Evolutionary conservation across 1,139 yeast species (phyloP), one percentile per base, ranked within the genome.

Genomic region (Candida sojae): DNA sequence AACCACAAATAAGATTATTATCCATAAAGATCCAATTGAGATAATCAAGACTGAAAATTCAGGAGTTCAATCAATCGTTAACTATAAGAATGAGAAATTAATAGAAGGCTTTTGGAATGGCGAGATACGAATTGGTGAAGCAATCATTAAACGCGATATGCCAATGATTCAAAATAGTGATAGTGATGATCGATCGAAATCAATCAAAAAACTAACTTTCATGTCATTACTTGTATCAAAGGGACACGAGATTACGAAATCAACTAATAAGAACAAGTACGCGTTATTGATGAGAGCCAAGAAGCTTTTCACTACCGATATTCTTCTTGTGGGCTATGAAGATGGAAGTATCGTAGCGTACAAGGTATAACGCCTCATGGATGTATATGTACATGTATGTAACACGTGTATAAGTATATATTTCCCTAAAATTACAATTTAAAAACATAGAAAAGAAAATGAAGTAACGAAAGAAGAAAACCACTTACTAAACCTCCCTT

Each of bases 101-200:
- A 51, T 64, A 3, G 49, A 71, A 3, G 75, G 75, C n/a, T 72
- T 67, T 46, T 75, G 80, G 80, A 70, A 68, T 48, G 79, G 79
- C 3, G 43, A 57, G 1, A 61, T 73, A 2, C 67, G 67, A 49
- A 44, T 53, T 5, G 48, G 50, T 35, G 43, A 48, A 12, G 32
- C 40, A 17, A 28, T 29, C 11, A 48, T 52, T 11, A 46, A 55
- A 25, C 48, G 61, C 11, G 42, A 49, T 9, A 41, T 61, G 13
- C 68, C 68, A 1, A 50, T 50, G 23, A 49, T 53, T 30, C 52
- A 43, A 4, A 46, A 52, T 4, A 51, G 46, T 41, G 53, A 53
- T n/a, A 51, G 49, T 13, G 31, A 36, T 23, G 39, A 36, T 25
- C 30, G 42, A 6, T n/a, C 28, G 11, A 46, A 46, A 28, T 31